A percentile compares a stretch with the other conserved stretches of the same genome.
Conservation (phyloP, 495 filamentous ascomycete genomes). For the Cercophora newfieldiana region DNA sequence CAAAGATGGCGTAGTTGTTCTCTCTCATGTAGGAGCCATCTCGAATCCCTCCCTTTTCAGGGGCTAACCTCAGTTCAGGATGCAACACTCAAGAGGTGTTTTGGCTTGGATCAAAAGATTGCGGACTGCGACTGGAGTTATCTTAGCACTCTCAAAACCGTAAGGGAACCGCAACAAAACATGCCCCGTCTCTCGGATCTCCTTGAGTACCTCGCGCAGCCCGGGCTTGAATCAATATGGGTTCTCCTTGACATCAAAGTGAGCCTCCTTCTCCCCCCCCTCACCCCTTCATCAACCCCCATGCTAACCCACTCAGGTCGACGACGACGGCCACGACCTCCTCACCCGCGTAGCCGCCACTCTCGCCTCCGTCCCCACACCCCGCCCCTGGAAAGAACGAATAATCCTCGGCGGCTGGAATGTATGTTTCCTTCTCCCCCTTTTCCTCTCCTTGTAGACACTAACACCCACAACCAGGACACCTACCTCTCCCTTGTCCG, state of each 20-base stretch:
- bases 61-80: constrained; percentile 56
- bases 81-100: constrained; percentile 72
- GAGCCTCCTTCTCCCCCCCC: neutral
- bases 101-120: constrained; percentile 67
- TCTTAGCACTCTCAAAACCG: constrained; percentile 65
- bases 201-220: constrained; percentile 65
- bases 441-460: neutral
- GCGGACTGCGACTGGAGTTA: constrained; percentile 74
- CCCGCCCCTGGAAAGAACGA: constrained; percentile 65
- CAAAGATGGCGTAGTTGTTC: constrained; percentile 78
- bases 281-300: neutral
- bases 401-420: constrained; percentile 81
- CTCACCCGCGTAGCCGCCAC: constrained; percentile 64
- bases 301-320: constrained; percentile 40
- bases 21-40: constrained; percentile 67
- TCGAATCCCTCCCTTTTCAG: neutral
- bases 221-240: constrained; percentile 67
- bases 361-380: constrained; percentile 52
- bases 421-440: constrained; percentile 41
- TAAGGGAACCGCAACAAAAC: constrained; percentile 62
- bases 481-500: constrained; percentile 61
- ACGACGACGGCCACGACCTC: constrained; percentile 69
- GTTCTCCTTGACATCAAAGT: constrained; percentile 88
- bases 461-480: constrained; percentile 38
- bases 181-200: constrained; percentile 79